These are phyloP conservation scores for Elsinoe ampelina DNA, from an alignment of 2,329 filamentous ascomycete species.

Conservation along the genomic window DNA sequence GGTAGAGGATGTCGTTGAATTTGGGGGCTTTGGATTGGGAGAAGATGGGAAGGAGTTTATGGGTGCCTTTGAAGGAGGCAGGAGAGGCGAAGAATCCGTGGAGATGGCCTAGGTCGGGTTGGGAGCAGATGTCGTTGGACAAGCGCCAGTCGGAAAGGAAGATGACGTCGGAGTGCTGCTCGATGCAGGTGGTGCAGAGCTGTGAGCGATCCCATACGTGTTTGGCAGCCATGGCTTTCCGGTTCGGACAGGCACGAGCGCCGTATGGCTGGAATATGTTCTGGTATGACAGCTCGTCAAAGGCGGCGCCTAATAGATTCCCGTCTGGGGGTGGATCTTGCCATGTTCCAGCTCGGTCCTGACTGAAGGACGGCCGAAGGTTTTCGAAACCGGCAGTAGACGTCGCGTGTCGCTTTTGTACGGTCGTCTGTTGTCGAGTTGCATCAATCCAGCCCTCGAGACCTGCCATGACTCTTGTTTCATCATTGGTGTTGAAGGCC, in stretches of 20 bases:
- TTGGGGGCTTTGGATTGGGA: slow-evolving; percentile 62
- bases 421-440: too few species aligned
- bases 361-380: slow-evolving; percentile 26
- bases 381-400: background rate
- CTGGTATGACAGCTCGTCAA: slow-evolving; percentile 29
- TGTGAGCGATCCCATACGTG: slow-evolving; percentile 55
- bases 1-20: slow-evolving; percentile 70
- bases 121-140: slow-evolving; percentile 61
- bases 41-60: slow-evolving; percentile 63
- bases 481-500: slow-evolving; percentile 54
- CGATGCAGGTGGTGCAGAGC: slow-evolving; percentile 55
- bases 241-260: slow-evolving; percentile 50
- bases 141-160: slow-evolving; percentile 58
- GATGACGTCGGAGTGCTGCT: slow-evolving; percentile 56
- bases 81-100: slow-evolving; percentile 65
- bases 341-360: slow-evolving; percentile 33
- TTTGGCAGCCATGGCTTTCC: slow-evolving; percentile 49
- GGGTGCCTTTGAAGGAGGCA: slow-evolving; percentile 51
- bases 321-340: slow-evolving; percentile 24
- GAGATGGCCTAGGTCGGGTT: slow-evolving; percentile 64
- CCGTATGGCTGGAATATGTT: slow-evolving; percentile 35
- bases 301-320: slow-evolving; percentile 16
- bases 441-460: background rate
- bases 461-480: slow-evolving; percentile 38
- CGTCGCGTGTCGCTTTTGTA: too few species aligned